Conservation (phyloP, 2,329 filamentous ascomycete genomes). For the Stagonosporopsis vannaccii region DNA sequence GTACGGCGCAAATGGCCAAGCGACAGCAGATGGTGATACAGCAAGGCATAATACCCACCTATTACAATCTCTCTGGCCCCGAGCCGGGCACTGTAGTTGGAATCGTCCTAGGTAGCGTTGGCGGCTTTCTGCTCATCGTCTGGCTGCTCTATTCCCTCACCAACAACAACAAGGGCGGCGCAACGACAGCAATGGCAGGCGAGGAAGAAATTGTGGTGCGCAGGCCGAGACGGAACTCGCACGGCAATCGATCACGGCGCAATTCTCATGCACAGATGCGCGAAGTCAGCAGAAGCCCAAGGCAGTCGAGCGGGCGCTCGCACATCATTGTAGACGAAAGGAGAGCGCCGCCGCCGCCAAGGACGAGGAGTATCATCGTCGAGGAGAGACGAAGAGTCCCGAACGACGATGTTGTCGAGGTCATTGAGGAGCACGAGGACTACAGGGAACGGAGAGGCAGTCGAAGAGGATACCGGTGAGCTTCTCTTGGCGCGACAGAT, state of each 20-base stretch:
- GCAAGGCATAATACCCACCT: conserved; percentile 63
- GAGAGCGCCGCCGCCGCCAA: conserved; percentile 28
- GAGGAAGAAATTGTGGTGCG: conserved; percentile 66
- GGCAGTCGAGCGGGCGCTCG: conserved; percentile 40
- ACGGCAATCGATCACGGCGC: conserved; percentile 42
- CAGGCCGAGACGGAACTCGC: conserved; percentile 37
- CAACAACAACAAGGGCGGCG: conserved; percentile 38
- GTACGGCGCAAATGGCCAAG: conserved; percentile 21
- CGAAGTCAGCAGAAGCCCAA: conserved; percentile 49
- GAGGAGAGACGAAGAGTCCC: conserved; percentile 54
- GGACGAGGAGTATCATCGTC: conserved; percentile 52
- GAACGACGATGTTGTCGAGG: conserved; percentile 64
- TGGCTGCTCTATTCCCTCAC: conserved; percentile 59
- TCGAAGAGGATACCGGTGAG: conserved; percentile 58
- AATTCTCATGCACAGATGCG: conserved; percentile 44
- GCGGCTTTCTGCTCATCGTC: conserved; percentile 60
- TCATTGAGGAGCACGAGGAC: conserved; percentile 63
- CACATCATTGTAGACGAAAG: conserved; percentile 51
- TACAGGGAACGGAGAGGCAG: conserved; percentile 49
- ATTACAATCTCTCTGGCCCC: conserved; percentile 64
- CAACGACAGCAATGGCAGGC: conserved; percentile 51
- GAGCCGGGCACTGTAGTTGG: conserved; percentile 65
- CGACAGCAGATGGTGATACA: conserved; percentile 30
- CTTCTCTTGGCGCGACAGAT: neutral
- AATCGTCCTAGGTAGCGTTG: conserved; percentile 64